Percentiles rank a stretch among this genome's conserved stretches.
Evolutionary conservation across 805 yeast genomes (phyloP).

Genomic region (Teunomyces pallodes): DNA sequence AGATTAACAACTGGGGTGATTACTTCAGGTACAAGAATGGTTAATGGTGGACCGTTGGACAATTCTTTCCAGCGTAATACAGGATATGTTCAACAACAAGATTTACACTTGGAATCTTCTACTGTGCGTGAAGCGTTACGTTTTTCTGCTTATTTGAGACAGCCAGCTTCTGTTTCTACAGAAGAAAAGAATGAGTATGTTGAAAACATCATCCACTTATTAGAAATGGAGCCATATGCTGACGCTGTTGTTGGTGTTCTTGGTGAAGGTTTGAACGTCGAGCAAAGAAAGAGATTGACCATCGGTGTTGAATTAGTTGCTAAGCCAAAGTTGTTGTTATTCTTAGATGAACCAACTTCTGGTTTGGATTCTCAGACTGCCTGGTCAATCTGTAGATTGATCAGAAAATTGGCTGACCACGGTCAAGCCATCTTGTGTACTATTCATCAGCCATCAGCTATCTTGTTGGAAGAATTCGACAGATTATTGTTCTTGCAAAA

Average conservation of each 20-base stretch:
- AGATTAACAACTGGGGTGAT: constrained; percentile 55
- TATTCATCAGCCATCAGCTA: constrained; percentile 83
- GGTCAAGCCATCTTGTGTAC: constrained; percentile 62
- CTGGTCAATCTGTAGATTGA: constrained; percentile 54
- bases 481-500: constrained; percentile 63
- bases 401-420: constrained; percentile 47
- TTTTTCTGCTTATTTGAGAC: constrained; percentile 52
- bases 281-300: constrained; percentile 52
- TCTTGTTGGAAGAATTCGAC: constrained; percentile 73
- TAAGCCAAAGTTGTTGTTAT: constrained; percentile 49
- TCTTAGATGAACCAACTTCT: constrained; percentile 61
- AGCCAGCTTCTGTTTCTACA: constrained; percentile 37
- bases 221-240: constrained; percentile 52
- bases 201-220: constrained; percentile 47
- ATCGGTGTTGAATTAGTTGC: constrained; percentile 58
- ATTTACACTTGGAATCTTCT: constrained; percentile 48
- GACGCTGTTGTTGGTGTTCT: constrained; percentile 50
- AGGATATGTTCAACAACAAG: constrained; percentile 62
- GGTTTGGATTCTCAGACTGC: constrained; percentile 61
- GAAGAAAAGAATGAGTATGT: constrained; percentile 49
- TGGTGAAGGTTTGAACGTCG: constrained; percentile 53
- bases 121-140: constrained; percentile 54
- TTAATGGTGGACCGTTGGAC: constrained; percentile 51
- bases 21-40: constrained; percentile 53
- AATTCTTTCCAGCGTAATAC: constrained; percentile 51